Evolutionary conservation across 345 rosid genomes (phyloP).

Genomic region (Xanthoceras sorbifolium): DNA sequence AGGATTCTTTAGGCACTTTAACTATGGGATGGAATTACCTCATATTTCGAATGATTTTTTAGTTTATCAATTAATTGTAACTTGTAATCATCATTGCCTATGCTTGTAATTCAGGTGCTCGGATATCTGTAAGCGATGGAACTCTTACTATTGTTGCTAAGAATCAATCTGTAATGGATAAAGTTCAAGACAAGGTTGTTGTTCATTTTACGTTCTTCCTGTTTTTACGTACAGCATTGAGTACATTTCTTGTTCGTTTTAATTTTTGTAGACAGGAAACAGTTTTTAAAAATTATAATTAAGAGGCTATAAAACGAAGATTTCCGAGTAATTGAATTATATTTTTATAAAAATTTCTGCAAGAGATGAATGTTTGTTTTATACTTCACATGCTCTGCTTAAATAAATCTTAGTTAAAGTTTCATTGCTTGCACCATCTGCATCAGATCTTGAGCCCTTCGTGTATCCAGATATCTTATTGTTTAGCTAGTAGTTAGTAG

Average conservation of each 20-base stretch:
- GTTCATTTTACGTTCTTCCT: conserved; percentile 9
- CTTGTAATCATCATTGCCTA: conserved; percentile 1
- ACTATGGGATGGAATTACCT: not conserved
- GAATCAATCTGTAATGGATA: conserved; percentile 73
- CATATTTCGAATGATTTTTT: conserved; percentile 2
- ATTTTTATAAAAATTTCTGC: not conserved
- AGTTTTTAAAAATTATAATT: not conserved
- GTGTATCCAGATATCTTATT: not conserved
- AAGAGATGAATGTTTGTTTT: not conserved
- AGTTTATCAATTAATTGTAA: not conserved
- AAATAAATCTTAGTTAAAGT: not conserved
- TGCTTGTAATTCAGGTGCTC: conserved; percentile 61
- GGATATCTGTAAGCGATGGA: conserved; percentile 74
- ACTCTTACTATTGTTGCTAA: conserved; percentile 80
- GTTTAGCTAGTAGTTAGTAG: not conserved
- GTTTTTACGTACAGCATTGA: not conserved
- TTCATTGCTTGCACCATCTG: conserved; percentile 1
- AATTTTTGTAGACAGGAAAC: not conserved
- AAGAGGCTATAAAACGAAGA: not conserved
- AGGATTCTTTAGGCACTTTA: not conserved
- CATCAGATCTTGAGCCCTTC: not conserved
- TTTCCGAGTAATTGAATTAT: not conserved
- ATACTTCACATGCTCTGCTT: not conserved
- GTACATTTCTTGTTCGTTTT: not conserved
- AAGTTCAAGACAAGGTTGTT: conserved; percentile 78